phyloP scores from a whole-genome alignment of 2,329 filamentous ascomycete genomes.

The Microsporum ferrugineum region DNA sequence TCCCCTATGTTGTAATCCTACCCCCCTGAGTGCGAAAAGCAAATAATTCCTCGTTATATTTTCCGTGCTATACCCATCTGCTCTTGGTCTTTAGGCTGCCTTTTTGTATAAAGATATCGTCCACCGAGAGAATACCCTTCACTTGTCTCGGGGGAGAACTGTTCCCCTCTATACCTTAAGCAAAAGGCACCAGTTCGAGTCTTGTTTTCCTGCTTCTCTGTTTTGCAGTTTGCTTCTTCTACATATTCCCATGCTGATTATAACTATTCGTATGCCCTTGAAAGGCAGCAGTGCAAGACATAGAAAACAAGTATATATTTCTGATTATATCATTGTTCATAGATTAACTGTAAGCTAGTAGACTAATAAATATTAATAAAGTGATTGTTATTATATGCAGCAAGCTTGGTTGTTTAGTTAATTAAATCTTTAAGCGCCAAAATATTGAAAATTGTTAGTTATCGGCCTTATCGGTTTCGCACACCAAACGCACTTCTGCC shows the following conservation, averaged over 20 bases:
- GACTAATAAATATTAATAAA: background rate
- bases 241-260: background rate
- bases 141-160: background rate
- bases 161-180: background rate
- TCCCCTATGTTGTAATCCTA: conserved; percentile 2
- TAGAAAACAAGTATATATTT: conserved; percentile 2
- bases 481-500: background rate
- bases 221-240: background rate
- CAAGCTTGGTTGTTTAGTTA: background rate
- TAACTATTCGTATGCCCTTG: background rate
- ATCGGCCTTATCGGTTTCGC: background rate
- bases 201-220: background rate
- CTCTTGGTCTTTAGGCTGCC: background rate
- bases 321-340: background rate
- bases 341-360: background rate
- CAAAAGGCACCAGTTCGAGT: background rate
- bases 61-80: background rate
- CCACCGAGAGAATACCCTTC: background rate
- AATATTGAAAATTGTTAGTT: background rate
- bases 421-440: background rate
- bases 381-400: background rate
- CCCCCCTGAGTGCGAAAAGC: conserved; percentile 1
- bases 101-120: background rate
- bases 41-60: conserved; percentile 5
- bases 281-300: background rate